phyloP scores from a whole-genome alignment of 331 rosid species.

The Saraca asoca region DNA sequence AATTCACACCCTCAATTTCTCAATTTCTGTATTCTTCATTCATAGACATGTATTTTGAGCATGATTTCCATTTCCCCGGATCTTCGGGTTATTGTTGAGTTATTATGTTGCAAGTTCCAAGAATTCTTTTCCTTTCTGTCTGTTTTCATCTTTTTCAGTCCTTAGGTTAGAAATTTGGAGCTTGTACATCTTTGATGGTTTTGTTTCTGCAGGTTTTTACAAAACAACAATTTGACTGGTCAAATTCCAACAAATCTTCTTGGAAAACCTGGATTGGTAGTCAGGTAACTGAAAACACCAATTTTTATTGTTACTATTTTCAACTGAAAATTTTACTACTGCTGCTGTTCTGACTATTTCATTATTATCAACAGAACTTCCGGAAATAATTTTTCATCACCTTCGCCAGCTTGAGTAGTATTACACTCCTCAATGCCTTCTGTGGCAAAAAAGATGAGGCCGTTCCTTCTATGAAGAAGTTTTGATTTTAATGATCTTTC shows the following conservation, averaged over 20 bases:
- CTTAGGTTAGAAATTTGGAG: not conserved
- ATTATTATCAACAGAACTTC: slow-evolving; percentile 46
- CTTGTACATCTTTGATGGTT: not conserved
- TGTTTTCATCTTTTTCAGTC: slow-evolving; percentile 9
- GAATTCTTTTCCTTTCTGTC: not conserved
- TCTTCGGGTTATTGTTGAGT: slow-evolving; percentile 14
- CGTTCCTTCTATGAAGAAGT: slow-evolving; percentile 29
- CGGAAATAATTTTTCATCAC: slow-evolving; percentile 53
- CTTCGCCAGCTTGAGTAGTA: slow-evolving; percentile 53
- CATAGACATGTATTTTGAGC: no score
- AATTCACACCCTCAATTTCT: no score
- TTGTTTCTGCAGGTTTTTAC: slow-evolving; percentile 65
- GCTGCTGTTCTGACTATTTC: slow-evolving; percentile 41
- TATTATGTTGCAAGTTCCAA: slow-evolving; percentile 13
- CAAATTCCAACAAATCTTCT: slow-evolving; percentile 66
- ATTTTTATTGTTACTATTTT: slow-evolving; percentile 7
- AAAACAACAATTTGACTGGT: slow-evolving; percentile 86
- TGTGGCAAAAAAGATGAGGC: slow-evolving; percentile 24
- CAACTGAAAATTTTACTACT: not conserved
- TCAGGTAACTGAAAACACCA: slow-evolving; percentile 53
- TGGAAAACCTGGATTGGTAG: slow-evolving; percentile 56
- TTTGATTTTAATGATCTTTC: slow-evolving; percentile 25
- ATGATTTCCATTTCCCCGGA: slow-evolving; percentile 10
- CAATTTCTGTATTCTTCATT: no score
- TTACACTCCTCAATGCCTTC: slow-evolving; percentile 4